Percentiles rank a stretch among this genome's conserved stretches.
Conservation (phyloP, 441 rosid genomes). For the Adansonia gregorii region DNA sequence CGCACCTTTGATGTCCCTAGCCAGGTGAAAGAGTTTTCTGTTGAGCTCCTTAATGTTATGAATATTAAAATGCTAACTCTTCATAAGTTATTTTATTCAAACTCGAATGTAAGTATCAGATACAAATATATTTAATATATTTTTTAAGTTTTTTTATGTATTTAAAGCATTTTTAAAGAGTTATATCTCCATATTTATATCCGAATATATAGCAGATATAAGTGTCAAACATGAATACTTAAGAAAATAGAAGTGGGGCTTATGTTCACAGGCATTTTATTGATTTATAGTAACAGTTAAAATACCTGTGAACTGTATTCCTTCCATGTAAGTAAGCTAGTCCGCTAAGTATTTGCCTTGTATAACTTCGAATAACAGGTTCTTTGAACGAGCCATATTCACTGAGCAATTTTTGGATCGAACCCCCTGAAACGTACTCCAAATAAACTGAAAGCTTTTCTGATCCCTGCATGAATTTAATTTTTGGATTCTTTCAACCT, state of each 20-base stretch:
- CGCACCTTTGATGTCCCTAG: conserved; percentile 94
- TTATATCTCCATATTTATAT: no score
- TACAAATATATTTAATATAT: no score
- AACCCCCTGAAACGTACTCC: conserved; percentile 95
- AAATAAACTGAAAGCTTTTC: conserved; percentile 85
- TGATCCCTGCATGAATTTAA: conserved; percentile 56
- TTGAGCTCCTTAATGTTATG: neutral
- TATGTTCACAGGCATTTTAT: no score
- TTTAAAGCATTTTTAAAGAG: no score
- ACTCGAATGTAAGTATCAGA: no score
- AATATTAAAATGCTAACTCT: neutral
- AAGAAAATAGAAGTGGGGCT: no score
- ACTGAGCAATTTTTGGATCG: conserved; percentile 85
- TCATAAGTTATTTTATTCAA: no score
- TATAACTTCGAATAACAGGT: conserved; percentile 89
- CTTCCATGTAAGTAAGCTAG: conserved; percentile 86
- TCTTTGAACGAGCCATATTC: conserved; percentile 89
- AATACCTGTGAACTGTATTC: conserved; percentile 89
- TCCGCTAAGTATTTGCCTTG: conserved; percentile 82
- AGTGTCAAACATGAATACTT: no score
- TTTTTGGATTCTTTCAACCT: conserved; percentile 25
- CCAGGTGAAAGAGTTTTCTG: conserved; percentile 28
- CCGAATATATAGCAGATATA: no score
- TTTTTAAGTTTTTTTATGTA: no score
- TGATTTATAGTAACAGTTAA: conserved; percentile 6